Evolutionary conservation across 75 land plant genomes (phyloP).

Genomic region (Pseudotsuga menziesii): DNA sequence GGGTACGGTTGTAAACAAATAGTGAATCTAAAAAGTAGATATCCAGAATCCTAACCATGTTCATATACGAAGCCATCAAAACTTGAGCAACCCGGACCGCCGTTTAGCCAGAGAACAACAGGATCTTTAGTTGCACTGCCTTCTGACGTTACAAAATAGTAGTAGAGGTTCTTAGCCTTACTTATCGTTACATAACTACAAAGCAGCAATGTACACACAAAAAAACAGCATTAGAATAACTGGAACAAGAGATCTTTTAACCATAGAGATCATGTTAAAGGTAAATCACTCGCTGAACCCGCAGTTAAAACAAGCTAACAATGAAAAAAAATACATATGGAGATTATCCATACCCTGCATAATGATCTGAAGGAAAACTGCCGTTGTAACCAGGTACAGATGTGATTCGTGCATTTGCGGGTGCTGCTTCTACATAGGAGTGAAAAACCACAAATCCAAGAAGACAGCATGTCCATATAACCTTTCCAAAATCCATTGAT

Average conservation of each 20-base stretch:
- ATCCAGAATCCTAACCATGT: slow-evolving; percentile 47
- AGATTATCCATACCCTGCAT: slow-evolving; percentile 46
- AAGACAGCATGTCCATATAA: background rate
- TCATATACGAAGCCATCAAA: slow-evolving; percentile 85
- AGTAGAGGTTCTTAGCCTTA: slow-evolving; percentile 65
- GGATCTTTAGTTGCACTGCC: slow-evolving; percentile 68
- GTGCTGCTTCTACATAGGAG: slow-evolving; percentile 33
- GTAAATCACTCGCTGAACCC: background rate
- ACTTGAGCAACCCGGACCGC: slow-evolving; percentile 96
- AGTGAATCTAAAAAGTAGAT: background rate
- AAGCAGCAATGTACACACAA: background rate
- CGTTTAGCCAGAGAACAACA: slow-evolving; percentile 91
- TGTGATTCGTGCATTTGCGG: slow-evolving; percentile 30
- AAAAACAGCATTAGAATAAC: background rate
- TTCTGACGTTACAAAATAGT: slow-evolving; percentile 80
- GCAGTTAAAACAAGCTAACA: background rate
- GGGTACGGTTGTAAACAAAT: background rate
- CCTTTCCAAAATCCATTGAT: too few relatives aligned
- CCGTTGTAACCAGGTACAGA: slow-evolving; percentile 66
- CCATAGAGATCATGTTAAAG: background rate
- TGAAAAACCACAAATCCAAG: slow-evolving; percentile 2
- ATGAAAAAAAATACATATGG: background rate
- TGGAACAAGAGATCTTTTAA: background rate
- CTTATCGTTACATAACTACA: slow-evolving; percentile 75
- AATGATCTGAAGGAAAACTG: slow-evolving; percentile 62